Base-by-base conservation (phyloP, 1,284 basidiomycete species). In the Apiotrichum gracile region DNA sequence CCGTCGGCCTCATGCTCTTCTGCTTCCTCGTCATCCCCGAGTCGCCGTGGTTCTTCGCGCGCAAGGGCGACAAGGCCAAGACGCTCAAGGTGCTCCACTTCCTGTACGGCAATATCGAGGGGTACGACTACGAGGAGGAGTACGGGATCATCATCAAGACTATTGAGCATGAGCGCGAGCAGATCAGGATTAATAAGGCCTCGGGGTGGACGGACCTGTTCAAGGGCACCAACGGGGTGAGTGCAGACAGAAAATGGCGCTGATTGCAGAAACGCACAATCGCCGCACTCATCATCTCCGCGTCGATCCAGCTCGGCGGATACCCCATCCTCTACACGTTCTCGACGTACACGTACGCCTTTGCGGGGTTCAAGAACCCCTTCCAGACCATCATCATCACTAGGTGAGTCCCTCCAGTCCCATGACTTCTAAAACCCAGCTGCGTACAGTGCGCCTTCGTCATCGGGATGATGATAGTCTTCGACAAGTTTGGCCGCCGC, bases 41-140 rank as follows among this genome's bases (percentile, higher is more conserved):
- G 48, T 55, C 52, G 24, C 57, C 57, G 0, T 58, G 53, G 55
- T 58, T 41, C 55, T 39, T 58, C 43, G 63, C 63, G 22, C 42
- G 57, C 29, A 35, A 34, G 25, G 60, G 56, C 17, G 50, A 61
- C 48, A 52, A 61, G 25, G 61, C 57, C 29, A 44, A 25, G 13
- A 58, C 60, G 10, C 44, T 57, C 26, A 63, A 61, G 51, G n/a
- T 46, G 3, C 42, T 64, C 24, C 41, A 41, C 12, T 44, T 39
- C 21, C 55, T 68, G 10, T 64, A 65, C 47, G 63, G 63, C 16
- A 56, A 56, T 35, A 54, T 66, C 34, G 40, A 52, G 17, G 61
- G 58, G 1, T 68, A 66, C 60, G 55, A 68, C 49, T 58, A 57
- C 27, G 64, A 68, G 22, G 58, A 63, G 26, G 61, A 68, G 51